Evolutionary conservation across 2,329 filamentous ascomycete species (phyloP).

Genomic region (Plectosphaerella cucumerina): DNA sequence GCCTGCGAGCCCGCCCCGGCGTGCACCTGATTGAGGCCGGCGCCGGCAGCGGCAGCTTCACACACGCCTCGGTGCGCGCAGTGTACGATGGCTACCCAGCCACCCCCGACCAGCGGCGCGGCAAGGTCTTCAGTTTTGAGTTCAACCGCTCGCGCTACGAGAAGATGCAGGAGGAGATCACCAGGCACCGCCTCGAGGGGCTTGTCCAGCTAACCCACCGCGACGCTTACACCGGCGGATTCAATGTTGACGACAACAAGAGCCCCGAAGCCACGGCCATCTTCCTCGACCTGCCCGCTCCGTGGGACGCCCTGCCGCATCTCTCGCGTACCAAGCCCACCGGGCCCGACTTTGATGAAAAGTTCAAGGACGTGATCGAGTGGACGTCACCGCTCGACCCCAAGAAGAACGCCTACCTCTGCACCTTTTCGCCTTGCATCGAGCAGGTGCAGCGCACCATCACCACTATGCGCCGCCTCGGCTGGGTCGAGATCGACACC

Average conservation of each 20-base stretch:
- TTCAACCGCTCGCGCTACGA: slow-evolving; percentile 70
- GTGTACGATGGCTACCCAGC: slow-evolving; percentile 69
- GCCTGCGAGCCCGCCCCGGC: slow-evolving; percentile 70
- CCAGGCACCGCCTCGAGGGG: slow-evolving; percentile 59
- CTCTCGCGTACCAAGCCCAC: slow-evolving; percentile 53
- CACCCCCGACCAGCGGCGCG: slow-evolving; percentile 39
- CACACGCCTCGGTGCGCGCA: slow-evolving; percentile 71
- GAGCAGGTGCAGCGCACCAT: slow-evolving; percentile 91
- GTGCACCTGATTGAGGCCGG: slow-evolving; percentile 74
- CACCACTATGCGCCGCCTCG: slow-evolving; percentile 70
- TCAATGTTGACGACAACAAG: slow-evolving; percentile 50
- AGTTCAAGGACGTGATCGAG: slow-evolving; percentile 16
- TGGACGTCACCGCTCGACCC: slow-evolving; percentile 67
- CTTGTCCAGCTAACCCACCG: slow-evolving; percentile 72
- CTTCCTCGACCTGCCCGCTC: slow-evolving; percentile 77
- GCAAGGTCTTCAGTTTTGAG: slow-evolving; percentile 79
- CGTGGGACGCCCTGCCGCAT: slow-evolving; percentile 75
- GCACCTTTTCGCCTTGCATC: slow-evolving; percentile 95
- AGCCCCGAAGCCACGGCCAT: slow-evolving; percentile 65
- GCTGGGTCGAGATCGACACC: slow-evolving; percentile 92
- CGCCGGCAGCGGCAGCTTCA: slow-evolving; percentile 79
- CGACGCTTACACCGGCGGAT: slow-evolving; percentile 74
- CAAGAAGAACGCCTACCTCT: slow-evolving; percentile 69
- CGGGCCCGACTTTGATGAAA: slow-evolving; percentile 13
- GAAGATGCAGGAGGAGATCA: slow-evolving; percentile 66